Evolutionary conservation across 176 grass and related monocot genomes (phyloP).

Genomic region (Pharus latifolius): DNA sequence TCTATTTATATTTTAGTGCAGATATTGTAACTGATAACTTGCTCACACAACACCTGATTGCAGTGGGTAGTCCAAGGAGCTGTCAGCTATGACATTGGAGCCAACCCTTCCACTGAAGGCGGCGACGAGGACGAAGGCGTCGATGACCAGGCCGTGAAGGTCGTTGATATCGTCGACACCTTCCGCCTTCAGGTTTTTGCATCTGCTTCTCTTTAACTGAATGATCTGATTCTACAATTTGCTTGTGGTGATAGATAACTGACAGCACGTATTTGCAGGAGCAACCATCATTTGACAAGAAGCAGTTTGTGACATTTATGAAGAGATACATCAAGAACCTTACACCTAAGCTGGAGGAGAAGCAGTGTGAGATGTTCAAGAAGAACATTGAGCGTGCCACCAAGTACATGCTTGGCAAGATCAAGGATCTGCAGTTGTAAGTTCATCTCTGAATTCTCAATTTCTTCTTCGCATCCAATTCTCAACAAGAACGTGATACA

Average conservation of each 20-base stretch:
- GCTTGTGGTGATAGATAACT: no score
- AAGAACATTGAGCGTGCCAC: conserved; percentile 64
- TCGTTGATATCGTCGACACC: conserved; percentile 90
- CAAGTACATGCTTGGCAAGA: conserved; percentile 68
- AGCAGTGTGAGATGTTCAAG: conserved; percentile 47
- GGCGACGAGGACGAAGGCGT: conserved; percentile 65
- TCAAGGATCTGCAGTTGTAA: conserved; percentile 96
- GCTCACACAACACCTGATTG: no score
- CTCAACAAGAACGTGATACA: no score
- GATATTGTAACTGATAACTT: no score
- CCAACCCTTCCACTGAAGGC: conserved; percentile 82
- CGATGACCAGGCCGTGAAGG: conserved; percentile 49
- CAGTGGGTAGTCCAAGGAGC: conserved; percentile 84
- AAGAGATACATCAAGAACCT: conserved; percentile 84
- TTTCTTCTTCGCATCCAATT: not conserved
- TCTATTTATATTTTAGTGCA: not conserved
- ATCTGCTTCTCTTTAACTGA: not conserved
- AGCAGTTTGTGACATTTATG: conserved; percentile 59
- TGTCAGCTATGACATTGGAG: conserved; percentile 74
- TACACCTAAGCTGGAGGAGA: conserved; percentile 25
- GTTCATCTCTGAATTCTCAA: no score
- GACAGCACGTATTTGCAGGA: conserved; percentile 36
- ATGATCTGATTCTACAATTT: no score
- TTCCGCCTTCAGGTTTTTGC: conserved; percentile 95
- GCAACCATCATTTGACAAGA: conserved; percentile 84